Evolutionary conservation across 2,329 filamentous ascomycete species (phyloP).

Genomic region (Triangularia setosa): DNA sequence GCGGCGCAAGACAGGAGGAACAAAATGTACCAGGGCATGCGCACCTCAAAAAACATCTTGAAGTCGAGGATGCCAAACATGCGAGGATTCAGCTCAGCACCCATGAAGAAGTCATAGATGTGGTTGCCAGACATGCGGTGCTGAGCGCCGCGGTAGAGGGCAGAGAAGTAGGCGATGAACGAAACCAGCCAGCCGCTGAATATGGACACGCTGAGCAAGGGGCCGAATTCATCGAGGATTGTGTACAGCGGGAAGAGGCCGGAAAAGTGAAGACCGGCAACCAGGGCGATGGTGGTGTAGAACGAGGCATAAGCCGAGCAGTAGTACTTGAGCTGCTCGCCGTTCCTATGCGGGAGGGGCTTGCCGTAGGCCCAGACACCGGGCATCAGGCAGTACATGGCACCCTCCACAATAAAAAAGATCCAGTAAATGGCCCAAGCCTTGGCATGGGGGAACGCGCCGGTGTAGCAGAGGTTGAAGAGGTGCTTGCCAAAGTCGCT

Average conservation of each 20-base stretch:
- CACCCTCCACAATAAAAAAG: slow-evolving; percentile 81
- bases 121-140: slow-evolving; percentile 86
- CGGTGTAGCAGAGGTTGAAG: slow-evolving; percentile 68
- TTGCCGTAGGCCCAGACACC: slow-evolving; percentile 87
- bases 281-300: slow-evolving; percentile 75
- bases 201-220: slow-evolving; percentile 89
- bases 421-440: slow-evolving; percentile 95
- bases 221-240: slow-evolving; percentile 91
- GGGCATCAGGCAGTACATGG: slow-evolving; percentile 79
- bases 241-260: slow-evolving; percentile 87
- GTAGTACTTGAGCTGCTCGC: slow-evolving; percentile 88
- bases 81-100: slow-evolving; percentile 79
- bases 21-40: slow-evolving; percentile 81
- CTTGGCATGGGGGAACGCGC: slow-evolving; percentile 75
- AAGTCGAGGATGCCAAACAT: slow-evolving; percentile 83
- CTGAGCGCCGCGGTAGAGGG: slow-evolving; percentile 71
- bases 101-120: slow-evolving; percentile 89
- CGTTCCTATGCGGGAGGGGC: slow-evolving; percentile 74
- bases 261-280: slow-evolving; percentile 70
- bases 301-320: slow-evolving; percentile 87
- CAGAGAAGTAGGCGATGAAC: slow-evolving; percentile 81
- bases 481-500: slow-evolving; percentile 70
- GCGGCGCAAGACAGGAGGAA: slow-evolving; percentile 66
- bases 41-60: slow-evolving; percentile 91
- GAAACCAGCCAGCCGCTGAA: slow-evolving; percentile 81